Conservation (phyloP, 1,284 basidiomycete genomes). For the Rhizoctonia solani region DNA sequence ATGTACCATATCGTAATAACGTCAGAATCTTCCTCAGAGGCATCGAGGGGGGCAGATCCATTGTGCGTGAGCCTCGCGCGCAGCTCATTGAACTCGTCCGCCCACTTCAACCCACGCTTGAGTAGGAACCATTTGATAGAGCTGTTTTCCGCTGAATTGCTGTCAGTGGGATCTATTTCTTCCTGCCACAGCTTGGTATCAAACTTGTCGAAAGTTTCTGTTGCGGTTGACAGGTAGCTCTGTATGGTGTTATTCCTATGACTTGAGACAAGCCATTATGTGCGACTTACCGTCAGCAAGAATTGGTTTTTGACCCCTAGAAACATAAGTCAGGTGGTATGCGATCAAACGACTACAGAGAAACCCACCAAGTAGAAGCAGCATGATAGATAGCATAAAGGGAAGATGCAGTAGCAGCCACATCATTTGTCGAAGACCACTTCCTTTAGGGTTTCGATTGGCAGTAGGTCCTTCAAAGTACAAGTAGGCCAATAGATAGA, state of each 20-base stretch:
- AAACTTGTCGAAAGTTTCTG: too few species aligned
- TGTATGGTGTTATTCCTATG: too few species aligned
- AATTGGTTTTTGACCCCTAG: slow-evolving; percentile 19
- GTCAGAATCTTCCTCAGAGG: too few species aligned
- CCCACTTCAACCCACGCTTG: slow-evolving; percentile 13
- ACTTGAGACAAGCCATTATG: too few species aligned
- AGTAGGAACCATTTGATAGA: slow-evolving; percentile 1
- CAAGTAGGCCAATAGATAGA: slow-evolving; percentile 6
- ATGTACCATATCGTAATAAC: too few species aligned
- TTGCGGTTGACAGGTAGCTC: slow-evolving; percentile 23
- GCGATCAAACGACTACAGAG: not conserved
- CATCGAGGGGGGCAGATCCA: too few species aligned
- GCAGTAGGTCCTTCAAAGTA: slow-evolving; percentile 30
- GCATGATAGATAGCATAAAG: not conserved
- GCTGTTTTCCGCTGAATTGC: not conserved
- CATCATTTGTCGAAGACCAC: too few species aligned
- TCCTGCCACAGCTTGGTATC: too few species aligned
- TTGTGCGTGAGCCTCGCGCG: not conserved
- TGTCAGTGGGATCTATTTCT: not conserved
- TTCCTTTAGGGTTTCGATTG: too few species aligned
- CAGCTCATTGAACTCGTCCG: slow-evolving; percentile 14
- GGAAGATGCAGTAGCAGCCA: too few species aligned
- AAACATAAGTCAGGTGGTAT: not conserved
- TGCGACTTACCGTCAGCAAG: slow-evolving; percentile 4
- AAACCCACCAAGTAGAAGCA: slow-evolving; percentile 7